Evolutionary conservation across 164 flowering plant genomes (phyloP), one percentile per base, ranked within the genome.

Genomic region (Sedum album): DNA sequence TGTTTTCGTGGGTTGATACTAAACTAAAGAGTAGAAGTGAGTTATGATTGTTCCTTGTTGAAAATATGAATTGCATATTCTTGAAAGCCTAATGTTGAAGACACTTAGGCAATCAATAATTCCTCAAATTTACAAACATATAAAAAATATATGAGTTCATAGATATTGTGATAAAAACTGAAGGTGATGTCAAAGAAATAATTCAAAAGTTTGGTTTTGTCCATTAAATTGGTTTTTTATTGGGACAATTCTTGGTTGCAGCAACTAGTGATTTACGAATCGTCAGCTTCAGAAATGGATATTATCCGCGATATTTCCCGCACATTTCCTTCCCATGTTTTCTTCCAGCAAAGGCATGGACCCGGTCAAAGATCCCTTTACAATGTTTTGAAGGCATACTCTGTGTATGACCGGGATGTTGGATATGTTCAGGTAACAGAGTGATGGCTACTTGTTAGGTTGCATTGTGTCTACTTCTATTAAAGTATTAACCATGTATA

Each of bases 341-440:
- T 89, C 90, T 94, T 89, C 82, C 96, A 90, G 79, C 95, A 94
- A 79, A 88, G 97, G 76, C 99, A 94, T 84, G 96, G 99, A 66
- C 99, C 97, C 67, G 99, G 99, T 72, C 99, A 94, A 71, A 87
- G 97, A 74, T 94, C 99, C 20, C 91, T 94, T 33, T 94, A 94
- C 85, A 91, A 94, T 78, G 96, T 94, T 66, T 76, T 94, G 75
- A 94, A 94, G 80, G 99, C 97, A 35, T 94, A 94, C 74, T 94
- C 99, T 71, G 97, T 91, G 46, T 94, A 73, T 79, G 97, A 94
- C 76, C 78, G 99, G 81, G 96, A 91, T 74, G 99, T 94, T 79
- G 99, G 97, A 73, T 91, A 94, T 80, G 96, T 91, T 72, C 99
- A 94, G 97, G 98, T 93, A 15, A 44, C 15, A n/a, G n/a, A 15